Evolutionary conservation across 2,329 filamentous ascomycete genomes (phyloP).

Genomic region (Fusarium compactum): DNA sequence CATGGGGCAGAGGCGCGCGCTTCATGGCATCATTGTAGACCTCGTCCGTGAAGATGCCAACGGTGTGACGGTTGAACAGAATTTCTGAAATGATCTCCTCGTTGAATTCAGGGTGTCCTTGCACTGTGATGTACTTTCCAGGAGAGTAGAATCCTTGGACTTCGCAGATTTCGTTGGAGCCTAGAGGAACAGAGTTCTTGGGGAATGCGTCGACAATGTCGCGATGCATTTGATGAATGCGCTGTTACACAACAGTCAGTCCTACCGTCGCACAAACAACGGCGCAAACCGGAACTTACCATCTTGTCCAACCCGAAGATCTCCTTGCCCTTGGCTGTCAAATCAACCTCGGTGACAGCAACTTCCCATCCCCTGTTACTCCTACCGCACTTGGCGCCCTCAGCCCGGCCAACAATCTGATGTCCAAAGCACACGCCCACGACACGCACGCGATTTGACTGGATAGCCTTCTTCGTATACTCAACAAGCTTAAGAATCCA

Average conservation of each 20-base stretch:
- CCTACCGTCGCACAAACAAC: conserved; percentile 68
- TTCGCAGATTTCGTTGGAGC: conserved; percentile 56
- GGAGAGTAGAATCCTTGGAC: conserved; percentile 59
- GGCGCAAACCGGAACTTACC: conserved; percentile 56
- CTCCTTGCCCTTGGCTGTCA: conserved; percentile 56
- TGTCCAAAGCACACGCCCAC: conserved; percentile 64
- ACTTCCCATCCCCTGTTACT: conserved; percentile 60
- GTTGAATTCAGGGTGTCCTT: conserved; percentile 63
- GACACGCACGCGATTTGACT: conserved; percentile 69
- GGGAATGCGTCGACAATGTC: conserved; percentile 59
- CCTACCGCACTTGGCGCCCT: conserved; percentile 54
- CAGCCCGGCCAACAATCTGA: conserved; percentile 60
- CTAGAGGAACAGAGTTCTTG: conserved; percentile 55
- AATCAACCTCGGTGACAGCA: conserved; percentile 55
- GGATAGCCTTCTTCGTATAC: conserved; percentile 52
- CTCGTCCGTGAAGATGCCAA: conserved; percentile 77
- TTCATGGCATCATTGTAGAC: conserved; percentile 76
- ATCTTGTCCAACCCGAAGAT: conserved; percentile 55
- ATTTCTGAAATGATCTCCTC: conserved; percentile 55
- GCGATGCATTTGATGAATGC: conserved; percentile 62
- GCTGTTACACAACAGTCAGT: conserved; percentile 54
- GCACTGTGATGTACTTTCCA: conserved; percentile 55
- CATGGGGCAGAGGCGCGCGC: conserved; percentile 76
- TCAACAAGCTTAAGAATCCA: conserved; percentile 60
- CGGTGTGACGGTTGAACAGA: conserved; percentile 66